Base-by-base conservation (phyloP, 441 rosid genomes). In the Macaranga tanarius region DNA sequence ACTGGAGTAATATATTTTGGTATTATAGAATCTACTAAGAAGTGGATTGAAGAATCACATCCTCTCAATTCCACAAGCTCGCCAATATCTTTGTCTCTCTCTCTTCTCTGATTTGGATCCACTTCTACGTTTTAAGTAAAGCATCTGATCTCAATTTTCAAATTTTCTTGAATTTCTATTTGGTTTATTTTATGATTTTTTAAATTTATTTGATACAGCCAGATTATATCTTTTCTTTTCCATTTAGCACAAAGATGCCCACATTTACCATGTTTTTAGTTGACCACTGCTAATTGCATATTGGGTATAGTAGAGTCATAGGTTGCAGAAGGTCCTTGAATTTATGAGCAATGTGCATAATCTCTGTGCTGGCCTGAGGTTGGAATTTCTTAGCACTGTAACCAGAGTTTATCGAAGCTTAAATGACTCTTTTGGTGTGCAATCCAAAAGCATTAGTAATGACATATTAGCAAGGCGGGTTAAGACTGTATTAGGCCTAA, bases 1-100 rank as follows among this genome's bases (percentile, higher is more conserved):
- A 93, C 98, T 75, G 98, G 97, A 73, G 97, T 96, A 3, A 93
- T 96, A 51, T 92, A 92, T 78, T 93, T 93, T 87, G 97, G 98
- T 70, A 84, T 92, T 79, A n/a, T 93, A 62, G 98, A 92, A 87
- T 93, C 98, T 67, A 89, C 88, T 50, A 93, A 89, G 81, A 92
- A 77, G 71, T 93, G 98, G 98, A 93, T 93, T 72, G 97, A 93
- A 72, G 91, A 88, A 70, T 87, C 92, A 28, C 38, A 31, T 31
- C 38, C 38, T 3, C 5, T 31, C 38, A 1, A 31, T 31, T 1
- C 4, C n/a, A n/a, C n/a, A 5, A 31, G 38, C 38, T 31, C 38
- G 4, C 38, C 38, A 31, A 4, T 5, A 31, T 31, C 5, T 31
- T 1, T 31, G 38, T 31, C 5, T 4, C 38, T 31, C 38, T 31